Base-by-base conservation (phyloP, 208 protist species). In the Leishmania martiniquensis region DNA sequence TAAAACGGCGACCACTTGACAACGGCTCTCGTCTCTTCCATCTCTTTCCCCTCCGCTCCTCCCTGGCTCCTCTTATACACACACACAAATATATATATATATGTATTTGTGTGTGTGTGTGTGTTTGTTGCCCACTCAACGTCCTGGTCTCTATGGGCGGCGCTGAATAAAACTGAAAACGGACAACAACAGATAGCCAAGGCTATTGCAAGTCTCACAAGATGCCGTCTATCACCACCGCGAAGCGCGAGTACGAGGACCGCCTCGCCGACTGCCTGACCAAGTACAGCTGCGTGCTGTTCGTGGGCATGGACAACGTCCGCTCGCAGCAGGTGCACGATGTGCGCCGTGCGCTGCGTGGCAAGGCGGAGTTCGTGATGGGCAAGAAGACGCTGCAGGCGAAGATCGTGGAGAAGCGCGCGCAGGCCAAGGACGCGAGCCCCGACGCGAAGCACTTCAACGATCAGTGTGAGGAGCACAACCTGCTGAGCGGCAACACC, bases 301-400 rank as follows among this genome's bases (percentile, higher is more conserved):
- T 99, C 73, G 98, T 99, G 39, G 75, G 87, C 60, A 91, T 96
- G 75, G 98, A 99, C 91, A 99, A 99, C 85, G 99, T 99, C 47
- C 96, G 98, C 77, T 99, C 99, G 72, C 93, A 96, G 82, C 98
- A 99, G 94, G 88, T 99, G 74, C 95, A 99, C 81, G 84, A 98
- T 57, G 99, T 99, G 84, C 94, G 99, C 81, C 81, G 79, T 67
- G 89, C 95, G 51, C 95, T 99, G 75, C 95, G 99, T 76, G 97
- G 98, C 62, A 96, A 98, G 87, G 99, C 91, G 74, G 92, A 94
- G 72, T 80, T 99, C 62, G 77, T 99, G 76, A 99, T 99, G 94
- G 99, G 99, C 68, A 99, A 99, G 96, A 99, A 99, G 89, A 99
- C 99, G 63, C 92, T 99, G 73, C 98, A 99, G 80, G 96, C 97